These are phyloP conservation scores for Cryptococcus sp. DNA, from an alignment of 1,284 basidiomycete genomes.

Conservation along the genomic window DNA sequence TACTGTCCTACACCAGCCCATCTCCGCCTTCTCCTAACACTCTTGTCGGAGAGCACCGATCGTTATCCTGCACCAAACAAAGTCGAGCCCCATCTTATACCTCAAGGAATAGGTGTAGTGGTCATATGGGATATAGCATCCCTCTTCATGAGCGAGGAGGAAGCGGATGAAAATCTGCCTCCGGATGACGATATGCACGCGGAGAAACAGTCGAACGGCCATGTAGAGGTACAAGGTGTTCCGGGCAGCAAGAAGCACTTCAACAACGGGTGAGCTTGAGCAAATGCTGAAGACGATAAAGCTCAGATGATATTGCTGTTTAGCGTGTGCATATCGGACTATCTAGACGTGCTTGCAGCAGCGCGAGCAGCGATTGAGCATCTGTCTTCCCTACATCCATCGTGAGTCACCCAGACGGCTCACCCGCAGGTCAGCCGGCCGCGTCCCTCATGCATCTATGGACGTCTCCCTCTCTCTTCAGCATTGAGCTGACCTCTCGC, in stretches of 20 bases:
- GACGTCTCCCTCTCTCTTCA: background rate
- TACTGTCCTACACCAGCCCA: constrained; percentile 36
- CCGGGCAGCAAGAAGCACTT: constrained; percentile 8
- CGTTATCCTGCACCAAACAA: background rate
- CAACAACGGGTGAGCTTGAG: constrained; percentile 14
- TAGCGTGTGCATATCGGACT: constrained; percentile 35
- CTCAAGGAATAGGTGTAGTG: constrained; percentile 18
- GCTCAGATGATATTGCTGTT: constrained; percentile 1
- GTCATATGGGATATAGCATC: constrained; percentile 37
- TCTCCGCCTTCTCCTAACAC: constrained; percentile 33
- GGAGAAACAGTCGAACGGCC: background rate
- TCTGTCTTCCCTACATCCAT: constrained; percentile 20
- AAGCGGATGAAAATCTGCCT: constrained; percentile 29
- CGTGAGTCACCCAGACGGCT: constrained; percentile 12
- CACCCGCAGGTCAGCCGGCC: background rate
- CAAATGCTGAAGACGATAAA: background rate
- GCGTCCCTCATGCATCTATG: background rate
- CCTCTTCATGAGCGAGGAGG: constrained; percentile 30
- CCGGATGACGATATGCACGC: background rate
- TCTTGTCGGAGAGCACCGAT: constrained; percentile 18
- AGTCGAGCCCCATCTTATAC: background rate
- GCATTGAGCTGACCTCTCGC: background rate
- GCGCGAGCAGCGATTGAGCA: constrained; percentile 26
- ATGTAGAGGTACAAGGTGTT: background rate
- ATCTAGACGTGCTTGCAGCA: constrained; percentile 37